These are phyloP conservation scores for Ascochyta koolunga DNA, from an alignment of 2,329 filamentous ascomycete species.

Conservation along the genomic window DNA sequence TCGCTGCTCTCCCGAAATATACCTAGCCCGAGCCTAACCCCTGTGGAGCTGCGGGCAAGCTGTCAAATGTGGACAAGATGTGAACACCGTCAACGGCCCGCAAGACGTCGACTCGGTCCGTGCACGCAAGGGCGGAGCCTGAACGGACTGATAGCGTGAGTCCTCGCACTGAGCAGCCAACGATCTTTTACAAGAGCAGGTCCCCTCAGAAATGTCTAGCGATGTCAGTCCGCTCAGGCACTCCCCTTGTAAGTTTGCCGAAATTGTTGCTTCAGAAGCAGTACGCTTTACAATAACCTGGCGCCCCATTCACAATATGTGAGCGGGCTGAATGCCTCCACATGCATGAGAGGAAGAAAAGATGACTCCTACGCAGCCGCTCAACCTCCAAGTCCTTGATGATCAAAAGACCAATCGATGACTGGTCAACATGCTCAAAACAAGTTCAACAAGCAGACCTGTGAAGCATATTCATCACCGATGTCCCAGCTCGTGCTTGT, in stretches of 20 bases:
- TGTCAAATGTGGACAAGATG: background rate
- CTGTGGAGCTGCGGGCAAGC: background rate
- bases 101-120: background rate
- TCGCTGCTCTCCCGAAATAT: no score
- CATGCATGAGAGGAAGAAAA: background rate
- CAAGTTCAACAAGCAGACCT: background rate
- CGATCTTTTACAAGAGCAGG: no score
- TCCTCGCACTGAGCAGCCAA: no score
- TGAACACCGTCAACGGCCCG: background rate
- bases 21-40: no score
- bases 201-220: no score
- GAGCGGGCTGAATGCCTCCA: background rate
- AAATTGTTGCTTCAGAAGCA: background rate
- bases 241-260: no score
- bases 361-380: background rate
- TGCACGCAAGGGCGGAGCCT: no score
- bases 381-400: background rate
- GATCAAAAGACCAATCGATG: background rate
- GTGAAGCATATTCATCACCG: background rate
- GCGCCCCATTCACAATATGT: background rate
- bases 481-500: conserved; percentile 1
- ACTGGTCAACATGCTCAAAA: background rate
- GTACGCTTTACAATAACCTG: background rate
- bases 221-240: no score
- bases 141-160: no score